Conservation (phyloP, 345 rosid species). For the Hevea brasiliensis region DNA sequence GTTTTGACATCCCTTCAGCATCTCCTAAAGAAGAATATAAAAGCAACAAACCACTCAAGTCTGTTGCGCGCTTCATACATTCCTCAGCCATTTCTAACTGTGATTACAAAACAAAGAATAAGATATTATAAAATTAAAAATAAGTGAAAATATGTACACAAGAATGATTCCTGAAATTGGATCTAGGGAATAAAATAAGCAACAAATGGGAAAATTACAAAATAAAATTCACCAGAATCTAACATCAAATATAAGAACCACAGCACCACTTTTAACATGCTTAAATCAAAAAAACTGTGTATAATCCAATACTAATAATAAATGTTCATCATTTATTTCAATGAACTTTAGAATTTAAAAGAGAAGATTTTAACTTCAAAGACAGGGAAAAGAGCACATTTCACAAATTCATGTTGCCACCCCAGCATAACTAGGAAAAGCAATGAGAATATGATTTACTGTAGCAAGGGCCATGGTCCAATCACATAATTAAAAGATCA, state of each 20-base stretch:
- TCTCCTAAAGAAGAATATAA: conserved; percentile 97
- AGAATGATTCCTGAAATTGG: not conserved
- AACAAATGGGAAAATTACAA: not conserved
- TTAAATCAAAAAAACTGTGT: not conserved
- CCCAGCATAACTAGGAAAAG: not conserved
- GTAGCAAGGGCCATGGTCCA: too few relatives aligned
- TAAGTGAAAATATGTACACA: not conserved
- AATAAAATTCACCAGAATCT: not conserved
- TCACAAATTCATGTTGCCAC: not conserved
- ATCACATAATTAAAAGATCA: too few relatives aligned
- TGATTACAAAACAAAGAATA: conserved; percentile 15
- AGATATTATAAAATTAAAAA: too few relatives aligned
- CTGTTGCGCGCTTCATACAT: conserved; percentile 87
- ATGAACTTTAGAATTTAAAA: not conserved
- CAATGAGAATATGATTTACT: too few relatives aligned
- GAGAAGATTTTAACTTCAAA: too few relatives aligned
- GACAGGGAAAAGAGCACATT: not conserved
- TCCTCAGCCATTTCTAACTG: conserved; percentile 99
- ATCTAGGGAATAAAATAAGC: not conserved
- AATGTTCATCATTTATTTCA: not conserved
- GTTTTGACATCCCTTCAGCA: conserved; percentile 82
- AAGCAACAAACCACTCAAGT: conserved; percentile 93
- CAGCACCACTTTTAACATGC: not conserved
- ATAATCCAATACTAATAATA: not conserved
- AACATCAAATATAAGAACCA: not conserved